Conservation (phyloP, 257 asterid genomes). For the Solanum acaule region DNA sequence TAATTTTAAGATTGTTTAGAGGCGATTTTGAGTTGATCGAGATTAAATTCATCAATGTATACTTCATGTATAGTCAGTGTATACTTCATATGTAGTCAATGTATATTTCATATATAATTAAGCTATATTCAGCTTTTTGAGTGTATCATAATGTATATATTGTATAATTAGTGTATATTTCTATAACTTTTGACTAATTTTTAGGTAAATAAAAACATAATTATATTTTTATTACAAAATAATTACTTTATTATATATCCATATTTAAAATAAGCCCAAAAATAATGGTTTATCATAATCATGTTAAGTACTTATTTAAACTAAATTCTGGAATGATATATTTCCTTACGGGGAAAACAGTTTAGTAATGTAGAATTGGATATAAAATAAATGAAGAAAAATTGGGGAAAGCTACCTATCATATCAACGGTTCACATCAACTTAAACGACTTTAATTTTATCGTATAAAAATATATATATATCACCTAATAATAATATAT, state of each 20-base stretch:
- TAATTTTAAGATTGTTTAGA: too few relatives aligned
- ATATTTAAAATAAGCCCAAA: background rate
- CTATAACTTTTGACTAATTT: background rate
- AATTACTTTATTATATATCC: too few relatives aligned
- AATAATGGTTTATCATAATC: background rate
- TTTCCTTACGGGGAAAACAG: background rate
- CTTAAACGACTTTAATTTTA: background rate
- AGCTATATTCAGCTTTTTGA: background rate
- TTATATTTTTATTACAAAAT: too few relatives aligned
- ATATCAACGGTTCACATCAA: background rate
- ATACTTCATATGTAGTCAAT: background rate
- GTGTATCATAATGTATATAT: too few relatives aligned
- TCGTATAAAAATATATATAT: background rate
- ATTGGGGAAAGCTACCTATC: background rate
- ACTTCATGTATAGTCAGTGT: background rate
- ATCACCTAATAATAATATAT: background rate
- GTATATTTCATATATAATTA: too few relatives aligned
- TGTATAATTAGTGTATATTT: background rate
- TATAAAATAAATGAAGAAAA: background rate
- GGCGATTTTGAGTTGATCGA: background rate
- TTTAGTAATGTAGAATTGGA: background rate
- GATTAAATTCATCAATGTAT: too few relatives aligned
- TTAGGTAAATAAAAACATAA: too few relatives aligned
- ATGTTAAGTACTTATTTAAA: background rate
- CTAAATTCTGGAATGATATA: background rate